phyloP scores from a whole-genome alignment of 352 stramenopile genomes.

The Globisporangium solare region DNA sequence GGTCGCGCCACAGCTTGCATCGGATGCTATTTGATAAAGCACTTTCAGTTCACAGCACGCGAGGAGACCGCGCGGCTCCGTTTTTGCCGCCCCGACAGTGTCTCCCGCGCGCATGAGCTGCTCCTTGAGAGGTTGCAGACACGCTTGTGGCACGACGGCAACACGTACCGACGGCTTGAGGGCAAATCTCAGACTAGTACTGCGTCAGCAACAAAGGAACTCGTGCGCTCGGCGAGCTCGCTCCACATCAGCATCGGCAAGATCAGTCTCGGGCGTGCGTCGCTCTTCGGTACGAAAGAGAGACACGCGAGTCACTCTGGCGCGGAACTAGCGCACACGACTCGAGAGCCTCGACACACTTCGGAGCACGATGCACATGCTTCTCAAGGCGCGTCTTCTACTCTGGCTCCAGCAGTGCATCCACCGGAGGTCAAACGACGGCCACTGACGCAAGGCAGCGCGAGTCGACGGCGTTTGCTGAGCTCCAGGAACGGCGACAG shows the following conservation, averaged over 20 bases:
- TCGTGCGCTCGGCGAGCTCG: neutral
- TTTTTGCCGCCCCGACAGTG: constrained; percentile 88
- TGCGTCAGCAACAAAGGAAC: neutral
- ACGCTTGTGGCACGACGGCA: constrained; percentile 62
- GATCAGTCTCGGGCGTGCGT: constrained; percentile 49
- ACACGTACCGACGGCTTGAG: constrained; percentile 25
- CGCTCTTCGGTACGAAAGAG: constrained; percentile 49
- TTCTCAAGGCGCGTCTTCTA: neutral
- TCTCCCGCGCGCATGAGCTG: constrained; percentile 84
- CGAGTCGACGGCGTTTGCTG: constrained; percentile 24
- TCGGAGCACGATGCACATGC: neutral
- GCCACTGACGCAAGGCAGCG: constrained; percentile 41
- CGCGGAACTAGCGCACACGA: neutral
- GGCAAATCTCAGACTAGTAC: constrained; percentile 7
- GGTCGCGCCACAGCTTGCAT: constrained; percentile 94
- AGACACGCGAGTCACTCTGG: constrained; percentile 12
- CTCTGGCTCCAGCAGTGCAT: neutral
- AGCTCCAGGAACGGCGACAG: constrained; percentile 18
- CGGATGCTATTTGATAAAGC: constrained; percentile 98
- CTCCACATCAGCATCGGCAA: constrained; percentile 60
- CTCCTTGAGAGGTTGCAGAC: constrained; percentile 89
- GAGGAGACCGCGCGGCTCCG: constrained; percentile 95
- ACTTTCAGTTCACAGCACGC: constrained; percentile 90
- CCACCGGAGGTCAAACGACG: constrained; percentile 24
- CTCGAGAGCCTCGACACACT: constrained; percentile 1